A percentile compares a stretch with the other conserved stretches of the same genome.
phyloP scores from a whole-genome alignment of 495 filamentous ascomycete species.

The Aspergillus bertholletiae region DNA sequence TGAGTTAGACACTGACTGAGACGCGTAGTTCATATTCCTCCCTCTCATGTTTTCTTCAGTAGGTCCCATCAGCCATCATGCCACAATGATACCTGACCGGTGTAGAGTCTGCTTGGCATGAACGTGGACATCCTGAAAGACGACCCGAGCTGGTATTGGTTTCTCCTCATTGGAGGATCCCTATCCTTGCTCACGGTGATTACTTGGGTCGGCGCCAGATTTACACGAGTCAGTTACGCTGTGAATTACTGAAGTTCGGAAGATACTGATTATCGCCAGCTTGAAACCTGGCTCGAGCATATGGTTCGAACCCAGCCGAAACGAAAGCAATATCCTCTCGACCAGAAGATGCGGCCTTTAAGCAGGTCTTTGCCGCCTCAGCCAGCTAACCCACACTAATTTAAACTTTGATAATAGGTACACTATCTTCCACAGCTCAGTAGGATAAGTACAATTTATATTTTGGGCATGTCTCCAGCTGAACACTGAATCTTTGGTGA shows the following conservation, averaged over 20 bases:
- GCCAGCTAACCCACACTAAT: too few species aligned
- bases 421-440: too few species aligned
- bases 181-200: conserved; percentile 18
- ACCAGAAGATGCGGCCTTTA: too few species aligned
- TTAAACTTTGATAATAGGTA: too few species aligned
- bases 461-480: too few species aligned
- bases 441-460: too few species aligned
- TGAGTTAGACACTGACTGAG: conserved; percentile 7
- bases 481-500: too few species aligned
- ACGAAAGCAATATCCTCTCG: too few species aligned
- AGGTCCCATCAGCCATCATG: neutral
- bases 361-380: too few species aligned
- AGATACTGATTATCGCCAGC: neutral
- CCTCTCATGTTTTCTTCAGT: conserved; percentile 32
- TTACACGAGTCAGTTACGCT: conserved; percentile 12
- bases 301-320: too few species aligned
- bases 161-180: conserved; percentile 19
- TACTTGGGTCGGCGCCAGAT: conserved; percentile 27
- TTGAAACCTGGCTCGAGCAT: conserved; percentile 5
- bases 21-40: conserved; percentile 28
- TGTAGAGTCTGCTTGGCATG: conserved; percentile 35
- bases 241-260: neutral
- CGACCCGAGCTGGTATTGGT: conserved; percentile 29
- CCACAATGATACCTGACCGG: neutral
- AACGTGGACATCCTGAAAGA: conserved; percentile 26